These are phyloP conservation scores for Pelargonium cotyledonis DNA, from an alignment of 441 rosid genomes.

Conservation along the genomic window DNA sequence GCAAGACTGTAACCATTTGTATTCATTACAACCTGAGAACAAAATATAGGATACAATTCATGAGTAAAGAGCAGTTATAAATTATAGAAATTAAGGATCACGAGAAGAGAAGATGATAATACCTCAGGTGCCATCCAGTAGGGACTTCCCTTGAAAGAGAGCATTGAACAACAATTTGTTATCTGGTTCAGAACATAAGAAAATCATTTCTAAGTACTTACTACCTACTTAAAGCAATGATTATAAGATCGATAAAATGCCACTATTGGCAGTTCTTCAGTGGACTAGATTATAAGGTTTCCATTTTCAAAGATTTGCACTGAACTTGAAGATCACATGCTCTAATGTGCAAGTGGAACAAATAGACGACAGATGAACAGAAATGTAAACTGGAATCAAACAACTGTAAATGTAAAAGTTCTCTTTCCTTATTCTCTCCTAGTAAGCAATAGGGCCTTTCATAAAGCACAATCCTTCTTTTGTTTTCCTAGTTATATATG, in stretches of 20 bases:
- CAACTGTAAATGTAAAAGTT: conserved; percentile 38
- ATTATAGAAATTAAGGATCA: neutral
- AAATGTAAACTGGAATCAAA: too few species aligned
- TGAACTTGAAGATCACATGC: too few species aligned
- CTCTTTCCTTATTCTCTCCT: conserved; percentile 25
- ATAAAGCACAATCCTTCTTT: too few species aligned
- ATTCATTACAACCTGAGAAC: conserved; percentile 79
- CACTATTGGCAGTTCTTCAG: conserved; percentile 15
- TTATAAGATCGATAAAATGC: neutral
- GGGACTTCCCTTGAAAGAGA: conserved; percentile 98
- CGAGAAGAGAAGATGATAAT: conserved; percentile 9
- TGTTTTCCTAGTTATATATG: too few species aligned
- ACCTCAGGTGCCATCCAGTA: conserved; percentile 99
- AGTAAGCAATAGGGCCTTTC: neutral
- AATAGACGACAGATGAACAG: too few species aligned
- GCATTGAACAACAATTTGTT: conserved; percentile 64
- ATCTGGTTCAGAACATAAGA: conserved; percentile 42
- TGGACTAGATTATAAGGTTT: too few species aligned
- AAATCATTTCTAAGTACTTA: conserved; percentile 14
- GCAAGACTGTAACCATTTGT: conserved; percentile 74
- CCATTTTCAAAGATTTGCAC: too few species aligned
- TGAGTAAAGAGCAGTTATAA: neutral
- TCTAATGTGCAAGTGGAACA: too few species aligned
- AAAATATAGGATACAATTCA: conserved; percentile 14
- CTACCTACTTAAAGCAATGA: conserved; percentile 8